Base-by-base conservation (phyloP, 495 filamentous ascomycete species). In the Podospora conica region DNA sequence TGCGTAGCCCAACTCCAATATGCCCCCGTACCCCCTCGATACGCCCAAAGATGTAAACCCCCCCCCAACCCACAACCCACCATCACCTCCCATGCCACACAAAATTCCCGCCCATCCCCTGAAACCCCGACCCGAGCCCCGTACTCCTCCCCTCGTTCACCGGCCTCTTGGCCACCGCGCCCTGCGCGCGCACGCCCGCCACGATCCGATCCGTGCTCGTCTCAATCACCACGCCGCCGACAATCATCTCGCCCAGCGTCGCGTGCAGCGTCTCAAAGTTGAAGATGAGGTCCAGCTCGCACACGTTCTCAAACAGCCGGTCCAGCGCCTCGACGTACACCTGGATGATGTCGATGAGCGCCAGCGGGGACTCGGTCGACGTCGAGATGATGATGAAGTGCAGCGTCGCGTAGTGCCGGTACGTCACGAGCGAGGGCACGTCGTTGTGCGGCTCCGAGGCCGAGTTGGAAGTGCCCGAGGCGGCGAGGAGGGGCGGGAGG, bases 321-420 rank as follows among this genome's bases (percentile, higher is more conserved):
- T 98, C 95, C 22, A 98, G 84, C 21, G 96, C 87, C 78, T 98
- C 94, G 61, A 98, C 95, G 69, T 97, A 98, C 25, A 98, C 95
- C 76, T 98, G 95, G 71, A 98, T 97, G 59, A 98, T 81, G 77
- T 98, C 95, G 31, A 98, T 91, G 1, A 98, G 84, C 0, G 94
- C 95, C 0, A 98, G 89, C 2, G 96, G 96, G 0, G 92, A 97
- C 76, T 98, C 95, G 62, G 93, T 97, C 1, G 92, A 91, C n/a
- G 96, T 98, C 31, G 88, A 92, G 73, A 98, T 98, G 73, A 98
- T 82, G 78, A 98, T 98, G 81, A 98, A 98, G 75, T 96, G 97
- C 27, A 98, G 89, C 0, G 95, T 98, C 5, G 95, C 95, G 71
- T 98, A 98, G 85, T 96, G 91, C 10, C 95, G 93, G 85, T 98